Evolutionary conservation across 768 basidiomycete genomes (phyloP).

Genomic region (Phylloporus sp.): DNA sequence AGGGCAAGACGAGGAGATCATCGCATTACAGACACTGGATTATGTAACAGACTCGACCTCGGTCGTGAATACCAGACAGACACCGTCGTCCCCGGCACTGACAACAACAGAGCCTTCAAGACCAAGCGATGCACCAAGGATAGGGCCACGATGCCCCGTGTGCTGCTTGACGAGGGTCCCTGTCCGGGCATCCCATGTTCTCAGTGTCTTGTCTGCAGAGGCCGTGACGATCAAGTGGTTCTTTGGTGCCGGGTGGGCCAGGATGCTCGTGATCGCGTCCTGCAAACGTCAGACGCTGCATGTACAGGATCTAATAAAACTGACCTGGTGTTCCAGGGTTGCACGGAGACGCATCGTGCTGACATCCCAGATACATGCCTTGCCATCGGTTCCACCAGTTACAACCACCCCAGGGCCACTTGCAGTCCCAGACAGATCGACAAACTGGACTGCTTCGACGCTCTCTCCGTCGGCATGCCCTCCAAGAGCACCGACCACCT

Average conservation of each 20-base stretch:
- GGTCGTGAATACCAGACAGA: conserved; percentile 78
- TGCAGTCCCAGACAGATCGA: conserved; percentile 64
- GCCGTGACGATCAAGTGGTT: conserved; percentile 77
- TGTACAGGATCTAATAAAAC: conserved; percentile 16
- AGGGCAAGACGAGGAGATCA: conserved; percentile 1
- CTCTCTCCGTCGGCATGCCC: conserved; percentile 87
- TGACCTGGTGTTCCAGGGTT: conserved; percentile 78
- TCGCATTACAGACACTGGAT: conserved; percentile 7
- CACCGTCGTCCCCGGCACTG: conserved; percentile 88
- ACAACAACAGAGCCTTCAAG: conserved; percentile 69
- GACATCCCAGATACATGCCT: conserved; percentile 93
- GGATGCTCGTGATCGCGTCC: conserved; percentile 85
- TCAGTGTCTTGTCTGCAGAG: conserved; percentile 82
- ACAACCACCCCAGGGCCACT: conserved; percentile 57
- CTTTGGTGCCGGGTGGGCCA: conserved; percentile 71
- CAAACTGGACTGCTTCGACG: conserved; percentile 81
- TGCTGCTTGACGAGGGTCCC: conserved; percentile 76
- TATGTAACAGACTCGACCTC: conserved; percentile 32
- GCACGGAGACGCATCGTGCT: conserved; percentile 79
- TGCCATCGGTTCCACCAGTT: conserved; percentile 91
- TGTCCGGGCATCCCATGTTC: conserved; percentile 90
- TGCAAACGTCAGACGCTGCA: conserved; percentile 30
- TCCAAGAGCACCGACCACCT: conserved; percentile 70
- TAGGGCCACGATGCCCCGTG: conserved; percentile 74
- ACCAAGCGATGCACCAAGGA: conserved; percentile 74